Percentiles rank a stretch among this genome's conserved stretches.
These are phyloP conservation scores for Gynostemma pentaphyllum DNA, from an alignment of 306 rosid genomes.

Conservation along the genomic window DNA sequence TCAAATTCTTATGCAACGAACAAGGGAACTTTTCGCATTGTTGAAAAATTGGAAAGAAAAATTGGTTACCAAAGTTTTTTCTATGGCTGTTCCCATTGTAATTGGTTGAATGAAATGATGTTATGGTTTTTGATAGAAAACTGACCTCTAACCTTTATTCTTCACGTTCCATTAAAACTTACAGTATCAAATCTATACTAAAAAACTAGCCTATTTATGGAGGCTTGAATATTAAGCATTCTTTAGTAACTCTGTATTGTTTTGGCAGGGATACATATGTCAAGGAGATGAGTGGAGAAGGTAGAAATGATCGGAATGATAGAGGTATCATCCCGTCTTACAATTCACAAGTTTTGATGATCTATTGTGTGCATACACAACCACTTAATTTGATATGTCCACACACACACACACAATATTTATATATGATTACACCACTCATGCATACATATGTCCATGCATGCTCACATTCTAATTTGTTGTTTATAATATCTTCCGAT, in stretches of 20 bases:
- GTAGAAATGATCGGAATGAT: constrained; percentile 88
- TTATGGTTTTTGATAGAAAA: not conserved
- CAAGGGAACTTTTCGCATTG: not conserved
- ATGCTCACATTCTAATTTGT: not conserved
- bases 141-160: not conserved
- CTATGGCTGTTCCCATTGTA: not conserved
- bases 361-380: constrained; percentile 8
- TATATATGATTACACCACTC: not conserved
- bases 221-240: not conserved
- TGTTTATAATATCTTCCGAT: not conserved
- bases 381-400: not conserved
- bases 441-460: not conserved
- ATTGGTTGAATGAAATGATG: not conserved
- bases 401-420: not conserved
- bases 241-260: not conserved
- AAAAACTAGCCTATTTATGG: not conserved
- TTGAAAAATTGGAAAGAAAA: not conserved
- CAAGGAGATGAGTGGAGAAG: constrained; percentile 79
- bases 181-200: not conserved
- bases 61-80: not conserved
- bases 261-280: constrained; percentile 74
- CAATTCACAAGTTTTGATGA: constrained; percentile 7
- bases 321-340: constrained; percentile 55
- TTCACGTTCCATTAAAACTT: not conserved
- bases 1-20: not conserved